Percentiles rank a stretch among this genome's conserved stretches.
These are phyloP conservation scores for Streptanthus diversifolius DNA, from an alignment of 345 rosid species.

Conservation along the genomic window DNA sequence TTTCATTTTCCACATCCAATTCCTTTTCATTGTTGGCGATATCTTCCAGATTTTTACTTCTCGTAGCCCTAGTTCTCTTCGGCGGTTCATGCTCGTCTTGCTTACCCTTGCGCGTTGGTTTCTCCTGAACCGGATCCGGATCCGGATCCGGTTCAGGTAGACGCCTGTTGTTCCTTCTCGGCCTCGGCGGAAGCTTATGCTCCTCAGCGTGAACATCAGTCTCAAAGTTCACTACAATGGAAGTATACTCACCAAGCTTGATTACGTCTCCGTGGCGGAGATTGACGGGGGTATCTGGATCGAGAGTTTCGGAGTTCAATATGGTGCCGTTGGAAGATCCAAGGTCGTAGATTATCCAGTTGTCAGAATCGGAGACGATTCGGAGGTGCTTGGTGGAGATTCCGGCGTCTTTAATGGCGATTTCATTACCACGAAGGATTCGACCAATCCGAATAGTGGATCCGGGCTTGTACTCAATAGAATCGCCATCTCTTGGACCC, in stretches of 20 bases:
- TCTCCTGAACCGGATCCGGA: constrained; percentile 16
- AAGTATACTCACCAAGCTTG: constrained; percentile 71
- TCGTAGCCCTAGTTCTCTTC: constrained; percentile 38
- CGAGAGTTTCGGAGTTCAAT: constrained; percentile 44
- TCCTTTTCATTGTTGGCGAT: constrained; percentile 5
- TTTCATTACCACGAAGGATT: constrained; percentile 62
- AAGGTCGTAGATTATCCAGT: constrained; percentile 66
- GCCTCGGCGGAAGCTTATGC: constrained; percentile 33
- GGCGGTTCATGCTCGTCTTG: constrained; percentile 18
- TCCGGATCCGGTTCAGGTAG: constrained; percentile 24
- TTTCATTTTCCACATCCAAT: constrained; percentile 16
- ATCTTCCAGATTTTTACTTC: constrained; percentile 8
- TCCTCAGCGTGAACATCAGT: constrained; percentile 6
- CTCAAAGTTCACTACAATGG: constrained; percentile 44
- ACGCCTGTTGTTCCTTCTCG: constrained; percentile 40
- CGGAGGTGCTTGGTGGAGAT: constrained; percentile 74
- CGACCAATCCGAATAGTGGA: constrained; percentile 63
- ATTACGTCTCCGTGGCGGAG: constrained; percentile 60
- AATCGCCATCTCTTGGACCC: constrained; percentile 76
- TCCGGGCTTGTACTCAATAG: constrained; percentile 48
- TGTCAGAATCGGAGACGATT: constrained; percentile 52
- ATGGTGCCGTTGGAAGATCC: constrained; percentile 84
- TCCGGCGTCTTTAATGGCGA: constrained; percentile 66
- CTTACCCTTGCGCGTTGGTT: constrained; percentile 14
- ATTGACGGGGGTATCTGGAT: constrained; percentile 38